Percentiles rank a stretch among this genome's conserved stretches.
phyloP scores from a whole-genome alignment of 1,139 yeast genomes.

The Chernovozyma sophiae-reginae region DNA sequence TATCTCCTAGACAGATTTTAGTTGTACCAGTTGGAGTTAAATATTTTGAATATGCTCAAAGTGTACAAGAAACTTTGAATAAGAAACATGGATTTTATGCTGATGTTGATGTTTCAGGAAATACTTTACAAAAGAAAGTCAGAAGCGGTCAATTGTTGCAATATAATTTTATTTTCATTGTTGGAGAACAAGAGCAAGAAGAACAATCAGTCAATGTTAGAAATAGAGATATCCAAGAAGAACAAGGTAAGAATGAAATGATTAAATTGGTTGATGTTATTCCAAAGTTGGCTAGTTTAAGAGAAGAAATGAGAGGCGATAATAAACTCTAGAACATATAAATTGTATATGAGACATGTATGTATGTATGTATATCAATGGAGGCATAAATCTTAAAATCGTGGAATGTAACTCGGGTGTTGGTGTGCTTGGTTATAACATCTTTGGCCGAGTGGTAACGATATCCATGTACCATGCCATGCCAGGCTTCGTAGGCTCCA shows the following conservation, averaged over 20 bases:
- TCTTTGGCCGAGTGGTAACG: too few species aligned
- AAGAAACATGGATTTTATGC: constrained; percentile 75
- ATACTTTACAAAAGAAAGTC: constrained; percentile 93
- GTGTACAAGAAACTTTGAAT: constrained; percentile 61
- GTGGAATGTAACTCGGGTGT: too few species aligned
- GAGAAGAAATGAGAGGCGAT: constrained; percentile 66
- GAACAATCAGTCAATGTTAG: constrained; percentile 82
- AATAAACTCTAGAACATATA: constrained; percentile 40
- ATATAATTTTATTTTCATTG: constrained; percentile 91
- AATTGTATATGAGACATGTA: too few species aligned
- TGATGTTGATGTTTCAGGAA: constrained; percentile 89
- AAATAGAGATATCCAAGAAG: constrained; percentile 80
- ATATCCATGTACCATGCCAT: too few species aligned
- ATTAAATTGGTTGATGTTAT: constrained; percentile 68
- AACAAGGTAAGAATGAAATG: constrained; percentile 88
- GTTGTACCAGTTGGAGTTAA: constrained; percentile 96
- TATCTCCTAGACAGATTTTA: constrained; percentile 92
- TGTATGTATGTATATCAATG: too few species aligned
- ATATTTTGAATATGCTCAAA: constrained; percentile 82
- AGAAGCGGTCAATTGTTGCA: constrained; percentile 91
- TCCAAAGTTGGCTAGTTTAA: constrained; percentile 58
- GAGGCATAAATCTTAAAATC: too few species aligned
- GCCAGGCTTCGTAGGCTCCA: too few species aligned
- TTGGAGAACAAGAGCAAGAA: constrained; percentile 88
- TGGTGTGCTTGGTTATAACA: too few species aligned